Evolutionary conservation across 2,329 filamentous ascomycete genomes (phyloP), one percentile per base, ranked within the genome.

Genomic region (Phialemonium atrogriseum): DNA sequence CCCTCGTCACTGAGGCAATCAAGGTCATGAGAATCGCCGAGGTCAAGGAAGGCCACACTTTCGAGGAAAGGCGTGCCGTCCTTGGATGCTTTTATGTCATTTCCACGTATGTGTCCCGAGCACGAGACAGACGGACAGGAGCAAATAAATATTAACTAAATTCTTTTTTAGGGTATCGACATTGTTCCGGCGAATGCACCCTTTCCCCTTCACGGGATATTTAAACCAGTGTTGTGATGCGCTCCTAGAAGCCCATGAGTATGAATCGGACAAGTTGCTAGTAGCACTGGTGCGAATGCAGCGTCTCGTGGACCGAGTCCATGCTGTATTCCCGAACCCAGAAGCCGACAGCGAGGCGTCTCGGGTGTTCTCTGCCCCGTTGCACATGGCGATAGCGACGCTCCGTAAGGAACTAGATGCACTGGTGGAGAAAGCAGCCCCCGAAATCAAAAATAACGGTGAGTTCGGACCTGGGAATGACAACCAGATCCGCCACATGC

Each of bases 71-170:
- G 39, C 54, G 62, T 1, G 52, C 61, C 1, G 44, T 59, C 3
- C 38, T 66, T 1, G 62, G 60, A 0, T 51, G 53, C 30, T 66
- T 58, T 24, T 62, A 62, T 15, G 30, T 59, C 3, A 49, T 51
- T 5, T 55, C 52, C 1, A 27, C 59, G 55, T 56, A 42, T 22
- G 51, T 15, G 8, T 4, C 9, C 7, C 8, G 5, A 14, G 10
- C 6, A 12, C 7, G 8, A 8, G 14, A n/a, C n/a, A n/a, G n/a
- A n/a, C n/a, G n/a, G n/a, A n/a, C n/a, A n/a, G n/a, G n/a, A n/a
- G n/a, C n/a, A n/a, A n/a, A n/a, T n/a, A n/a, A n/a, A n/a, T n/a
- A n/a, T n/a, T n/a, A n/a, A n/a, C n/a, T n/a, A n/a, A n/a, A n/a
- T n/a, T n/a, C n/a, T n/a, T n/a, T n/a, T n/a, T n/a, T n/a, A 40